Base-by-base conservation (phyloP, 805 yeast genomes). In the Cyberlindnera americana region DNA sequence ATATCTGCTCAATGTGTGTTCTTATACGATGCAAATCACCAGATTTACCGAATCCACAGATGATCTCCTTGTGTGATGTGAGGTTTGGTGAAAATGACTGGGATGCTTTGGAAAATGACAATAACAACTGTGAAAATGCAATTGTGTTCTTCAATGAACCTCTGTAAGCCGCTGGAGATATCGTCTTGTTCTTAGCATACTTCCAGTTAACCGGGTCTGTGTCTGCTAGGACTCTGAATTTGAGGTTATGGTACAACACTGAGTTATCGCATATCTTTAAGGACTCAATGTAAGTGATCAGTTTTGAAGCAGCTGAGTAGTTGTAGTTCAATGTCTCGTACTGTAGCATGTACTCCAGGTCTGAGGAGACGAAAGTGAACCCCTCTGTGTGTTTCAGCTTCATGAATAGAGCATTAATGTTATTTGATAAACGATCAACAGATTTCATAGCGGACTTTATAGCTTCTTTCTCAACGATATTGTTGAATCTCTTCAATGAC, bases 11-110 rank as follows among this genome's bases (percentile, higher is more conserved):
- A 13, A 54, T 45, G 15, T 54, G 53, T 5, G 29, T 16, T 35
- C 50, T 44, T 10, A 51, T 47, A n/a, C 48, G 57, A 7, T 38
- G 22, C 9, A 54, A 26, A 14, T 42, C 44, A 3, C 50, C 51
- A 19, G 33, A 18, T 19, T 44, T 44, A 3, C 46, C 48, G 35
- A 53, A 51, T 3, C 59, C 59, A 32, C 45, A 33, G 10, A 54
- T 39, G 16, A 52, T 29, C n/a, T 47, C 48, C 28, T 37, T 51
- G 35, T 54, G 54, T 5, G 54, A 42, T 4, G 43, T 29, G 19
- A 52, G 14, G 27, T 53, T 49, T 16, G 54, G 49, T 1, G 33
- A 14, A 35, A 44, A 42, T 3, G 37, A 10, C 4, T 29, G n/a
- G 2, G 49, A 40, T 2, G 27, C 27, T 26, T 26, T 19, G 8